Evolutionary conservation across 2,329 filamentous ascomycete species (phyloP).

Genomic region (Tolypocladium cylindrosporum): DNA sequence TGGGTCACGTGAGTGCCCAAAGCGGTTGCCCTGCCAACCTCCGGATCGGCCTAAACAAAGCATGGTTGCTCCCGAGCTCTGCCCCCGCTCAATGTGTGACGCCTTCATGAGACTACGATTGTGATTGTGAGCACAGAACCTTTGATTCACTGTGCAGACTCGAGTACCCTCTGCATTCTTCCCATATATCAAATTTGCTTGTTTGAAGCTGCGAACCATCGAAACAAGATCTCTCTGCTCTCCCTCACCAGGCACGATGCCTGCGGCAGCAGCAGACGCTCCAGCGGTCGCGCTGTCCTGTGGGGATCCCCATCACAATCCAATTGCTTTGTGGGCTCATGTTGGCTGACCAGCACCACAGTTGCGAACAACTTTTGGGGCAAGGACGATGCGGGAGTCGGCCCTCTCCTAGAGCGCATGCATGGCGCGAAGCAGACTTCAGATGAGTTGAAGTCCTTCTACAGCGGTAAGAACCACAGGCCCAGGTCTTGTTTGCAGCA

Average conservation of each 20-base stretch:
- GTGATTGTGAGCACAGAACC: neutral
- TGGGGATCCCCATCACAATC: conserved; percentile 23
- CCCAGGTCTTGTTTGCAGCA: neutral
- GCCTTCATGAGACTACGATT: neutral
- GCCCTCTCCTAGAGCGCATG: conserved; percentile 88
- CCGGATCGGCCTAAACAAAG: neutral
- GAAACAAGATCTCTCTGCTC: neutral
- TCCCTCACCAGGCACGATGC: conserved; percentile 35
- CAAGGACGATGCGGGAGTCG: conserved; percentile 93
- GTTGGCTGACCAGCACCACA: conserved; percentile 22
- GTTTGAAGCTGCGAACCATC: neutral
- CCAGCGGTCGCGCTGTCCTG: conserved; percentile 60
- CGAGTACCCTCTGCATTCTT: neutral
- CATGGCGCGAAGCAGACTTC: conserved; percentile 86
- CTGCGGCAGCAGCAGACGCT: conserved; percentile 48
- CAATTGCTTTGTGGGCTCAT: neutral
- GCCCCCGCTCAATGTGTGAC: neutral
- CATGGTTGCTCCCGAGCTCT: neutral
- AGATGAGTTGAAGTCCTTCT: conserved; percentile 89
- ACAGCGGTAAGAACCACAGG: conserved; percentile 49
- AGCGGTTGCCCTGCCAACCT: conserved; percentile 10
- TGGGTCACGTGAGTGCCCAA: conserved; percentile 15
- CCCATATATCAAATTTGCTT: no score
- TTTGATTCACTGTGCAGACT: neutral
- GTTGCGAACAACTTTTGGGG: conserved; percentile 99